Evolutionary conservation across 2,329 filamentous ascomycete species (phyloP).

Genomic region (Ceratocystis papillata): DNA sequence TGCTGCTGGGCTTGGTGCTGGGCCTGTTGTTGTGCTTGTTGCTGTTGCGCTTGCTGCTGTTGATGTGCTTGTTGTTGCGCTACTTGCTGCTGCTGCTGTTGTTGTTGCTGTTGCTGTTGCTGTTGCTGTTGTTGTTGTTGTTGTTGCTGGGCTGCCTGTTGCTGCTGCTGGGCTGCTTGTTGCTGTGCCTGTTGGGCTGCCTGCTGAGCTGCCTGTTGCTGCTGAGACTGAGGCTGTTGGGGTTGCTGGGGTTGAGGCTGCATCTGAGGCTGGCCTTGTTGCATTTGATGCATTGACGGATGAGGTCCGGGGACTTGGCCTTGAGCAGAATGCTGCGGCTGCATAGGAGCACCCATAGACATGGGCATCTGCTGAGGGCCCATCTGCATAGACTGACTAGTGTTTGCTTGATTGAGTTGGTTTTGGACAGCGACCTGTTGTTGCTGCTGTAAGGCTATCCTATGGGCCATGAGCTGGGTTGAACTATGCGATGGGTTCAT

Average conservation of each 20-base stretch:
- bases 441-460: constrained; percentile 40
- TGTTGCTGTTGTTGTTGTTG: constrained; percentile 29
- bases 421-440: constrained; percentile 29
- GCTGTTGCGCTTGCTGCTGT: constrained; percentile 32
- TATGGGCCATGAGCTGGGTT: constrained; percentile 36
- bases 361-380: constrained; percentile 33
- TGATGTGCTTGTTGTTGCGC: constrained; percentile 32
- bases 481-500: constrained; percentile 24
- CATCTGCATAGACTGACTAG: constrained; percentile 41
- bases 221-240: constrained; percentile 30
- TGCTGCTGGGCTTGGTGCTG: constrained; percentile 31
- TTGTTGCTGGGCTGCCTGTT: constrained; percentile 28
- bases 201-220: constrained; percentile 25
- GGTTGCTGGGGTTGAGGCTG: constrained; percentile 14
- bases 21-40: constrained; percentile 33
- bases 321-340: constrained; percentile 26
- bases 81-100: constrained; percentile 29
- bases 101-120: constrained; percentile 33
- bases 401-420: constrained; percentile 35
- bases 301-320: constrained; percentile 28
- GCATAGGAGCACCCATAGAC: constrained; percentile 25
- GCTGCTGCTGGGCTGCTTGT: constrained; percentile 28
- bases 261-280: constrained; percentile 17
- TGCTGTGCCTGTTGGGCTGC: constrained; percentile 1
- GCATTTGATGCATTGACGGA: constrained; percentile 33